Conservation (phyloP, 345 rosid species). For the Rubroshorea leprosula region DNA sequence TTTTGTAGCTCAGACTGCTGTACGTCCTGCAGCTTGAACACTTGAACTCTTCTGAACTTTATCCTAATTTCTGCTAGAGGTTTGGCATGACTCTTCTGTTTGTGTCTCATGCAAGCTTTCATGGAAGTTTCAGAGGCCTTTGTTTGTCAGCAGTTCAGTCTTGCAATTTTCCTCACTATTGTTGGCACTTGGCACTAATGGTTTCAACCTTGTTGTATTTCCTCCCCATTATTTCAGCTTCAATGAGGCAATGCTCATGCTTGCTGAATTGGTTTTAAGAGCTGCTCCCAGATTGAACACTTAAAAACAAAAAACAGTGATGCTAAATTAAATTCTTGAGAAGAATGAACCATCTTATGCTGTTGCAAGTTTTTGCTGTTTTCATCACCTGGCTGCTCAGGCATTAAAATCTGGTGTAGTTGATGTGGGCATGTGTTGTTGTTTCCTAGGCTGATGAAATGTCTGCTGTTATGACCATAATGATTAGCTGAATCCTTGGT, state of each 20-base stretch:
- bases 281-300: neutral
- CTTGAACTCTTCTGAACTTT: neutral
- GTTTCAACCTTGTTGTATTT: neutral
- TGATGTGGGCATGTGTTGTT: neutral
- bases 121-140: neutral
- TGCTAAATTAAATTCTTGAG: neutral
- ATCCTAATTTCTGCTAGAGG: neutral
- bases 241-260: neutral
- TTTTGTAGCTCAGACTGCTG: neutral
- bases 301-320: neutral
- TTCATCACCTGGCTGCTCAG: neutral
- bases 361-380: neutral
- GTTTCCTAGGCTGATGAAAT: neutral
- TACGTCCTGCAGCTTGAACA: neutral
- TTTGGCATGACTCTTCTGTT: neutral
- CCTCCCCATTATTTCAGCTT: neutral
- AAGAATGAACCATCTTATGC: neutral
- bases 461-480: neutral
- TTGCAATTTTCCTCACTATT: no score
- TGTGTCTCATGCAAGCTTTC: neutral
- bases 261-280: conserved; percentile 3
- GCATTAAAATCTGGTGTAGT: neutral
- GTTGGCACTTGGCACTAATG: neutral
- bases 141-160: no score
- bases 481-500: neutral